Percentiles rank a stretch among this genome's conserved stretches.
Evolutionary conservation across 106 monocot genomes (phyloP).

Genomic region (Dendrobium nobile): DNA sequence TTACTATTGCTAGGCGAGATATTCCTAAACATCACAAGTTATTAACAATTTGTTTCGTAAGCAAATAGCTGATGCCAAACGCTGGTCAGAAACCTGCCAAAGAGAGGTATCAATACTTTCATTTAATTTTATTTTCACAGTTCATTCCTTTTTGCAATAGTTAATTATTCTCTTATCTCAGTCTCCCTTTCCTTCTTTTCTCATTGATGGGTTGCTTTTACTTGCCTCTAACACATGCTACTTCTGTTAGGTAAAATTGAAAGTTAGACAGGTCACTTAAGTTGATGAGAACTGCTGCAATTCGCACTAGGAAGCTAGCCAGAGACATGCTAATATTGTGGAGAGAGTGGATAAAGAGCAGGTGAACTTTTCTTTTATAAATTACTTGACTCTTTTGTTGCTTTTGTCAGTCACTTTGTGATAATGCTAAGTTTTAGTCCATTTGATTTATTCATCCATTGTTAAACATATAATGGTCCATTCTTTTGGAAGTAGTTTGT

Average conservation of each 20-base stretch:
- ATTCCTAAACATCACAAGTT: constrained; percentile 75
- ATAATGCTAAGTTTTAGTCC: background rate
- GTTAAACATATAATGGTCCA: background rate
- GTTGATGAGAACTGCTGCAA: constrained; percentile 68
- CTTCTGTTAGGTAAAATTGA: constrained; percentile 69
- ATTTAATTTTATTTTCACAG: background rate
- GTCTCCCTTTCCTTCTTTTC: background rate
- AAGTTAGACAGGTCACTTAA: constrained; percentile 82
- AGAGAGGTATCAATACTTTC: constrained; percentile 57
- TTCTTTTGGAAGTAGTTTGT: background rate
- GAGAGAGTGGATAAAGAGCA: constrained; percentile 94
- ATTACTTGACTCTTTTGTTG: background rate
- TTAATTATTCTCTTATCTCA: background rate
- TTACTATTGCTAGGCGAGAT: constrained; percentile 67
- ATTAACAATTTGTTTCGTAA: constrained; percentile 63
- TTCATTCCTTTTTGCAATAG: background rate
- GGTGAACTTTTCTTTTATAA: constrained; percentile 25
- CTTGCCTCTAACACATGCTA: constrained; percentile 3
- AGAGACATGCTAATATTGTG: constrained; percentile 86
- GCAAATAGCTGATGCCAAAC: constrained; percentile 70
- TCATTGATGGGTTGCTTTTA: constrained; percentile 1
- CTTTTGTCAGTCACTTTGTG: background rate
- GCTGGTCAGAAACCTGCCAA: constrained; percentile 79
- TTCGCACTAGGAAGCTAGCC: constrained; percentile 74
- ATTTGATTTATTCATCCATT: background rate